Evolutionary conservation across 1,284 basidiomycete species (phyloP), one percentile per base, ranked within the genome.

Genomic region (Ganoderma boninense): DNA sequence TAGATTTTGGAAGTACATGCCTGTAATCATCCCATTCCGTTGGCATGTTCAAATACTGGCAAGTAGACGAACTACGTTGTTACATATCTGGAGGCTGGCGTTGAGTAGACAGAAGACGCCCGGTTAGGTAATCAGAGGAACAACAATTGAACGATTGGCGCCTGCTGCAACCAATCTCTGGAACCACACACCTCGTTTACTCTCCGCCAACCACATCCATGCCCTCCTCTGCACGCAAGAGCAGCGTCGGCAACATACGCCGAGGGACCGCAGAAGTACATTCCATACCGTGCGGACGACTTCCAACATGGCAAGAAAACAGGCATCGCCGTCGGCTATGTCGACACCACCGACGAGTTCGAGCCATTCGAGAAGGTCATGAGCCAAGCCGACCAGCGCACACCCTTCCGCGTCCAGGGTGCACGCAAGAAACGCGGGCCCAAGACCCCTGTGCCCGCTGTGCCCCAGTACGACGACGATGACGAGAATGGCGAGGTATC

Each of bases 361-460:
- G 95, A 97, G 80, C 90, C 90, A 14, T 93, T 95, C 76, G 89
- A 91, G 68, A 88, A 90, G 74, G 85, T 96, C 76, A 89, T 97
- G 73, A 84, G 86, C 62, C 90, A 92, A 76, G 91, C 88, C 0
- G 91, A 94, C 80, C 84, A 84, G 66, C 83, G 86, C n/a, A 86
- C 89, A 4, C 90, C 90, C 4, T 88, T 87, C n/a, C 84, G 82
- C 65, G 83, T 86, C 69, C 75, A 79, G 75, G 68, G 68, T 61
- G 71, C 88, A 82, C 81, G 83, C 78, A 82, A 78, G 77, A 84
- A 81, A 70, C 83, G 80, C 59, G 79, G 80, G 38, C 79, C 73
- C 63, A 80, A 75, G 75, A 80, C 83, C 11, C 80, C 81, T 11
- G 66, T 74, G 38, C 35, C 38, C 38, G 65, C 69, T 4, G 67